These are phyloP conservation scores for Lycium barbarum DNA, from an alignment of 257 asterid genomes.

Conservation along the genomic window DNA sequence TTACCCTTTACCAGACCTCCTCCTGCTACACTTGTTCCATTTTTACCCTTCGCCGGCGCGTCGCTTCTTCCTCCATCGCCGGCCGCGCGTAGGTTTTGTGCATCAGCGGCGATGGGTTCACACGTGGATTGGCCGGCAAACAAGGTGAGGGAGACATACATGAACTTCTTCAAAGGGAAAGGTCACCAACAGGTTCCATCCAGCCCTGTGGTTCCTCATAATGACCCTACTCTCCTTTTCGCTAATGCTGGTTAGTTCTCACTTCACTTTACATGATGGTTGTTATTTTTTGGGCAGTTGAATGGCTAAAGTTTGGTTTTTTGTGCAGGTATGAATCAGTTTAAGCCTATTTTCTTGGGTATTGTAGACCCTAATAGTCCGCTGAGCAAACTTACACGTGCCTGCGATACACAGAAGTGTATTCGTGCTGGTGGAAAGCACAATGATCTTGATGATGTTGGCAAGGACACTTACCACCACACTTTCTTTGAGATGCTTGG, in stretches of 20 bases:
- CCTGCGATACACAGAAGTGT: slow-evolving; percentile 97
- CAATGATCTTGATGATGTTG: slow-evolving; percentile 97
- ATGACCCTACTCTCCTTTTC: slow-evolving; percentile 94
- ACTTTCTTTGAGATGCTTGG: slow-evolving; percentile 99
- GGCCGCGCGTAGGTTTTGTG: background rate
- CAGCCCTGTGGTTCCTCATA: slow-evolving; percentile 91
- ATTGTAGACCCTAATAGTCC: slow-evolving; percentile 87
- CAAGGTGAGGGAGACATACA: slow-evolving; percentile 63
- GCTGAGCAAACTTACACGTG: slow-evolving; percentile 85
- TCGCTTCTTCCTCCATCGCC: slow-evolving; percentile 10
- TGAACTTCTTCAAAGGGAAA: slow-evolving; percentile 67
- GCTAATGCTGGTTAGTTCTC: slow-evolving; percentile 74
- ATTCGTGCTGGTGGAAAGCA: slow-evolving; percentile 99
- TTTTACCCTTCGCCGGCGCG: slow-evolving; percentile 34
- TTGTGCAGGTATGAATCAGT: slow-evolving; percentile 91
- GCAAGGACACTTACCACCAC: slow-evolving; percentile 98
- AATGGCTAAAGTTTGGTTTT: background rate
- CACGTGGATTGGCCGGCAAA: slow-evolving; percentile 83
- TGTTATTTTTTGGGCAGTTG: background rate
- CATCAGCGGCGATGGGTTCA: slow-evolving; percentile 59
- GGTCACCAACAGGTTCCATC: slow-evolving; percentile 74
- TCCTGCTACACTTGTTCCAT: too few species aligned
- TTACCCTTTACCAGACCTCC: too few species aligned
- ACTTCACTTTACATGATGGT: background rate
- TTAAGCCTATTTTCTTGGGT: slow-evolving; percentile 94